Conservation (phyloP, 1,284 basidiomycete species). For the Ustilago curta region DNA sequence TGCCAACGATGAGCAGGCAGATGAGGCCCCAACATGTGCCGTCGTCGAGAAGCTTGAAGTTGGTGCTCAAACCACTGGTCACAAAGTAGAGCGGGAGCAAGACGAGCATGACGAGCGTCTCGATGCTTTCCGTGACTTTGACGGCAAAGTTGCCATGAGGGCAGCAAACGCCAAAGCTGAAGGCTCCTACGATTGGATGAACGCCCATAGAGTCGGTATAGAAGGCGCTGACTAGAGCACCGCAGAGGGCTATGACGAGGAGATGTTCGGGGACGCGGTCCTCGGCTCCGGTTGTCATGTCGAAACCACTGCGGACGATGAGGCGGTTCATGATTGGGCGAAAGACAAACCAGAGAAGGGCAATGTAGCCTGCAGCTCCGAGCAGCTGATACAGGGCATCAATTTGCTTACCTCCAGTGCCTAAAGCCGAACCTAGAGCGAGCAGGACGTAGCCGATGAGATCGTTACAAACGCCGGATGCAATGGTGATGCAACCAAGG, state of each 20-base stretch:
- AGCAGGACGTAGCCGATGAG: slow-evolving; percentile 56
- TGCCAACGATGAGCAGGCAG: slow-evolving; percentile 45
- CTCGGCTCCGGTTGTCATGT: slow-evolving; percentile 37
- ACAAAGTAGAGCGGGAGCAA: slow-evolving; percentile 57
- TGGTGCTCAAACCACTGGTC: slow-evolving; percentile 46
- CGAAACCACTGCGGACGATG: slow-evolving; percentile 39
- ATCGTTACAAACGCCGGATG: slow-evolving; percentile 56
- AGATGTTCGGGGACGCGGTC: slow-evolving; percentile 46
- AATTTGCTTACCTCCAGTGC: slow-evolving; percentile 46
- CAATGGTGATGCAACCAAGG: slow-evolving; percentile 54
- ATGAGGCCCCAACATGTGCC: slow-evolving; percentile 53
- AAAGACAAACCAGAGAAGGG: slow-evolving; percentile 49
- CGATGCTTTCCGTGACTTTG: slow-evolving; percentile 53
- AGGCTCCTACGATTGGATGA: slow-evolving; percentile 55
- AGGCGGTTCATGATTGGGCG: slow-evolving; percentile 44
- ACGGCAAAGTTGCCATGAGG: slow-evolving; percentile 56
- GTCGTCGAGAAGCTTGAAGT: slow-evolving; percentile 52
- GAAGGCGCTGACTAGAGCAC: slow-evolving; percentile 50
- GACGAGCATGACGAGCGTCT: slow-evolving; percentile 46
- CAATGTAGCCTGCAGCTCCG: slow-evolving; percentile 41
- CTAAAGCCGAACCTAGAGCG: slow-evolving; percentile 47
- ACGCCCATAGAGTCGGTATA: slow-evolving; percentile 52
- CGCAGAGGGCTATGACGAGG: slow-evolving; percentile 42
- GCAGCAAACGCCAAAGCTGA: slow-evolving; percentile 50
- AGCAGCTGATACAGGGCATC: slow-evolving; percentile 55